phyloP scores from a whole-genome alignment of 192 early-diverging fungal genomes.

The Linnemannia schmuckeri region DNA sequence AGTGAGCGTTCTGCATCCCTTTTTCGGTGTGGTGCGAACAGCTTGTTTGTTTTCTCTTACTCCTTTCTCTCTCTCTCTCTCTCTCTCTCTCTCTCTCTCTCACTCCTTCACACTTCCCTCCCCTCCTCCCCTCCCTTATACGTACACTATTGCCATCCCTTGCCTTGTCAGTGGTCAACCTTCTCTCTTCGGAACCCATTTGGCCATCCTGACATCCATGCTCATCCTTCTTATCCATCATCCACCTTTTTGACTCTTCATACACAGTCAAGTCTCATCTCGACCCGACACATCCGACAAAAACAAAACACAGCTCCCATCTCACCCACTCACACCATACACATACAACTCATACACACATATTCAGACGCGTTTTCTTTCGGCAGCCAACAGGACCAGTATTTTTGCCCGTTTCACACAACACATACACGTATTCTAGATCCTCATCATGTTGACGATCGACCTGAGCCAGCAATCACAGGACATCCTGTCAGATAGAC shows the following conservation, averaged over 20 bases:
- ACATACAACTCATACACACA: not conserved
- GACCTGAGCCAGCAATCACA: constrained; percentile 28
- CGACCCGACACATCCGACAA: not conserved
- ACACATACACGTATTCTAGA: not conserved
- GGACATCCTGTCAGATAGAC: constrained; percentile 23
- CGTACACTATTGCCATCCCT: too few species aligned
- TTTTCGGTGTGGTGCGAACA: not conserved
- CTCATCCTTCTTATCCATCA: not conserved
- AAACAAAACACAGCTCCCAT: not conserved
- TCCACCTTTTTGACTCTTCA: not conserved
- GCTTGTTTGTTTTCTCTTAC: constrained; percentile 2
- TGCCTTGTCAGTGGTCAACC: not conserved
- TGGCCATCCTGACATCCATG: not conserved
- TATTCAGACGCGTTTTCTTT: not conserved
- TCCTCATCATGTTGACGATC: constrained; percentile 42
- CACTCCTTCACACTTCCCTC: not conserved
- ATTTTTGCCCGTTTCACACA: not conserved
- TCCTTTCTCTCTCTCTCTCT: not conserved
- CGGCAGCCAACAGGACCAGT: not conserved
- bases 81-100: not conserved
- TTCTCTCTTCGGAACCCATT: not conserved
- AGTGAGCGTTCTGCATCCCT: not conserved
- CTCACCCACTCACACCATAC: not conserved
- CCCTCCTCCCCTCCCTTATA: not conserved
- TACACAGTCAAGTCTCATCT: not conserved